Evolutionary conservation across 1,284 basidiomycete species (phyloP).

Genomic region (Wolfiporia cocos): DNA sequence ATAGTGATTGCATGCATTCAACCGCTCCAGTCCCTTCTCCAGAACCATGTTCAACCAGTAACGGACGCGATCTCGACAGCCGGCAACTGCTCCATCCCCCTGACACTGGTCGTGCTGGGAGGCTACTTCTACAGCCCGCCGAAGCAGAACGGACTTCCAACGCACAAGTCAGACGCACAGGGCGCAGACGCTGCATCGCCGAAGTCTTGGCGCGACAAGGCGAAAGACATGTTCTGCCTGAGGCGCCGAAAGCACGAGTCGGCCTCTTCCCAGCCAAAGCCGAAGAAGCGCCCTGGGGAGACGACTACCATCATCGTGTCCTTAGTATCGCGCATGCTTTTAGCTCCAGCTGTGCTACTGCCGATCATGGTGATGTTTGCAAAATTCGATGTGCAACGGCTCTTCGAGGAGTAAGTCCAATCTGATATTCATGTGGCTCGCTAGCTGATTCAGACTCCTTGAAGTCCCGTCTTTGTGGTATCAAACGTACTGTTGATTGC

Average conservation of each 20-base stretch:
- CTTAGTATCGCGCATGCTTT: conserved; percentile 76
- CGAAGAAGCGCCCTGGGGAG: conserved; percentile 50
- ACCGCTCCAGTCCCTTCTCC: conserved; percentile 68
- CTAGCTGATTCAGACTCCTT: conserved; percentile 8
- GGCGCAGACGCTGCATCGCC: conserved; percentile 19
- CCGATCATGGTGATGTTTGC: conserved; percentile 66
- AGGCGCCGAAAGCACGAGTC: conserved; percentile 14
- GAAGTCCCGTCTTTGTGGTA: conserved; percentile 79
- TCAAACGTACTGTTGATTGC: conserved; percentile 71
- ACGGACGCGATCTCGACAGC: conserved; percentile 68
- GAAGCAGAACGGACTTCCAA: conserved; percentile 9
- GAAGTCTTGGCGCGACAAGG: conserved; percentile 34
- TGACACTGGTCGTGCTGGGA: conserved; percentile 89
- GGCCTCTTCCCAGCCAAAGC: conserved; percentile 10
- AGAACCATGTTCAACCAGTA: conserved; percentile 57
- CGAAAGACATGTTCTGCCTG: conserved; percentile 36
- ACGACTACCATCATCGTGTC: conserved; percentile 78
- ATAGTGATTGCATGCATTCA: conserved; percentile 78
- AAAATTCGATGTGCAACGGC: conserved; percentile 52
- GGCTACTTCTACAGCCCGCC: conserved; percentile 76
- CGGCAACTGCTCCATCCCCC: conserved; percentile 81
- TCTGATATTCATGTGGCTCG: conserved; percentile 9
- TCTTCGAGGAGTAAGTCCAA: conserved; percentile 67
- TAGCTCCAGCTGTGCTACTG: conserved; percentile 76
- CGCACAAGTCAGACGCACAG: conserved; percentile 10